These are phyloP conservation scores for Saccharomycopsis sp. DNA, from an alignment of 805 yeast genomes.

Conservation along the genomic window DNA sequence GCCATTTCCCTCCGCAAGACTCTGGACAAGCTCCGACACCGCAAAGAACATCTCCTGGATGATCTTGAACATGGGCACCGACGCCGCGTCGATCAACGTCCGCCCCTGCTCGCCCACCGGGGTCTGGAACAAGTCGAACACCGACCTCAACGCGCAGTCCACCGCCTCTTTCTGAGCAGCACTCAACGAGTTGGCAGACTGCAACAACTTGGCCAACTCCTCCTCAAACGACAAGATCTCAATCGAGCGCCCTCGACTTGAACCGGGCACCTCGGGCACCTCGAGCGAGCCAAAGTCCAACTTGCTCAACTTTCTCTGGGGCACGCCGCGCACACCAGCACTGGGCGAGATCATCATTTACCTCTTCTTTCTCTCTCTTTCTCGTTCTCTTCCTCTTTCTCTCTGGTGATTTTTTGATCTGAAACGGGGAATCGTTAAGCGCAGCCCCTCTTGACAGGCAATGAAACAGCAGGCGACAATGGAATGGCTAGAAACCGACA, in stretches of 20 bases:
- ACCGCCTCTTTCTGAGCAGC: slow-evolving; percentile 23
- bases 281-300: slow-evolving; percentile 9
- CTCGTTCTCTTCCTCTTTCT: no score
- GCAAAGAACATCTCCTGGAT: slow-evolving; percentile 25
- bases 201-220: slow-evolving; percentile 24
- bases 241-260: slow-evolving; percentile 23
- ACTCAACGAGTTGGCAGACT: slow-evolving; percentile 19
- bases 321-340: neutral
- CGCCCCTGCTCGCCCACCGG: slow-evolving; percentile 18
- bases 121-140: slow-evolving; percentile 26
- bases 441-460: no score
- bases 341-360: no score
- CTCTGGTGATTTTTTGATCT: no score
- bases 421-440: no score
- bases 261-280: slow-evolving; percentile 6
- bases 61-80: slow-evolving; percentile 25
- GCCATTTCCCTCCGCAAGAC: slow-evolving; percentile 26
- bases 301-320: slow-evolving; percentile 13
- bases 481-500: no score
- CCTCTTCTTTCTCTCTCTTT: no score
- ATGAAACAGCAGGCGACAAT: no score
- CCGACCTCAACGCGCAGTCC: slow-evolving; percentile 21
- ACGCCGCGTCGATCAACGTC: slow-evolving; percentile 25
- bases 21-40: slow-evolving; percentile 28
- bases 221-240: slow-evolving; percentile 29